These are phyloP conservation scores for Plantago major DNA, from an alignment of 257 asterid species.

Conservation along the genomic window DNA sequence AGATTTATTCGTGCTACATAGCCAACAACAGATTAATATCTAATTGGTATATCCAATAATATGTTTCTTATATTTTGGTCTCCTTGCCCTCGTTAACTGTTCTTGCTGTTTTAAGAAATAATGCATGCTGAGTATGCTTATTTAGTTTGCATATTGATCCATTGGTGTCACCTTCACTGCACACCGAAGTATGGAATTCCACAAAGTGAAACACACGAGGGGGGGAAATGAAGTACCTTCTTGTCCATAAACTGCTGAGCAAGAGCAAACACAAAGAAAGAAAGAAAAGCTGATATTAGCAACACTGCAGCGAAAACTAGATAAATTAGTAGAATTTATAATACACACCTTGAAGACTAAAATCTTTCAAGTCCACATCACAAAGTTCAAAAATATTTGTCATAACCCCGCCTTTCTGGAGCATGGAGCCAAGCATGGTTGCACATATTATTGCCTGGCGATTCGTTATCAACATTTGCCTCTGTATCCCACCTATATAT, in stretches of 20 bases:
- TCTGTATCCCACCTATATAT: slow-evolving; percentile 67
- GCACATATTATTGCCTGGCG: slow-evolving; percentile 92
- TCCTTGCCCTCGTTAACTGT: no score
- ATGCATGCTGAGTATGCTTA: no score
- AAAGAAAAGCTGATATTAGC: slow-evolving; percentile 26
- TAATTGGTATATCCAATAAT: no score
- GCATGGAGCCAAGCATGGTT: slow-evolving; percentile 70
- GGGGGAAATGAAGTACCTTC: slow-evolving; percentile 50
- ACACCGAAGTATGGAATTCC: neutral
- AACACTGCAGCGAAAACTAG: slow-evolving; percentile 5
- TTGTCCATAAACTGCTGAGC: slow-evolving; percentile 64
- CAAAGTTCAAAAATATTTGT: slow-evolving; percentile 82
- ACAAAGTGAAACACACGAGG: slow-evolving; percentile 1
- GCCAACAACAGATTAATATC: no score
- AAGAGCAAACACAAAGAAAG: slow-evolving; percentile 14
- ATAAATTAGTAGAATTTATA: neutral
- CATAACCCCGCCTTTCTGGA: slow-evolving; percentile 86
- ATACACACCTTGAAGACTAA: slow-evolving; percentile 86
- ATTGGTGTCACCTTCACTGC: no score
- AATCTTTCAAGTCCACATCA: slow-evolving; percentile 94
- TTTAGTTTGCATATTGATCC: no score
- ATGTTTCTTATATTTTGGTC: no score
- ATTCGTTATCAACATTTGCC: slow-evolving; percentile 91
- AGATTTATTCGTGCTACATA: no score
- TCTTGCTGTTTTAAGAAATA: no score